Conservation (phyloP, 257 asterid genomes). For the Nicotiana knightiana region DNA sequence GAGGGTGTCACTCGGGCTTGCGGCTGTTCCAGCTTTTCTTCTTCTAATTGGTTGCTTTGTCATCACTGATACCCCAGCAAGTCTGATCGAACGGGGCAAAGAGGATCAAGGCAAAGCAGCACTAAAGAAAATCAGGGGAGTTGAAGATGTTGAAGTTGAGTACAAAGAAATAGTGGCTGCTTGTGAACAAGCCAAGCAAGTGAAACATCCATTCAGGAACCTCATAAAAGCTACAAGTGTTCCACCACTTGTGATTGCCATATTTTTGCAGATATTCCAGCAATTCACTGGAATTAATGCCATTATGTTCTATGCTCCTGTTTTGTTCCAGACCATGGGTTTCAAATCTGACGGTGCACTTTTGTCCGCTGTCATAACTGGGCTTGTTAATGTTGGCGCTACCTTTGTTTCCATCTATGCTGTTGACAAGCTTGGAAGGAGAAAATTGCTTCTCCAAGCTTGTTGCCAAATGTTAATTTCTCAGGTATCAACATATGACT, state of each 20-base stretch:
- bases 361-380: constrained; percentile 52
- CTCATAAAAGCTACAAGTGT: constrained; percentile 30
- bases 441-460: constrained; percentile 63
- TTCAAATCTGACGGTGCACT: constrained; percentile 39
- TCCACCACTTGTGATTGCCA: constrained; percentile 40
- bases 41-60: constrained; percentile 45
- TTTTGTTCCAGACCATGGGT: constrained; percentile 61
- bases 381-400: constrained; percentile 44
- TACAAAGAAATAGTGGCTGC: constrained; percentile 39
- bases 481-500: constrained; percentile 21
- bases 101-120: constrained; percentile 32
- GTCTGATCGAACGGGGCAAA: constrained; percentile 46
- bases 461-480: constrained; percentile 59
- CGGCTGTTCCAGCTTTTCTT: constrained; percentile 41
- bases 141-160: constrained; percentile 49
- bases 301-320: constrained; percentile 72
- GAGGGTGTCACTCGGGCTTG: constrained; percentile 61
- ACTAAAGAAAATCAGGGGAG: constrained; percentile 49
- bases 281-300: constrained; percentile 79
- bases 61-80: constrained; percentile 71
- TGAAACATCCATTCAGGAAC: constrained; percentile 40
- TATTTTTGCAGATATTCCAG: constrained; percentile 50
- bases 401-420: constrained; percentile 51
- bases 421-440: constrained; percentile 58
- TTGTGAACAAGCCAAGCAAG: constrained; percentile 35